Evolutionary conservation across 306 rosid species (phyloP), one percentile per base, ranked within the genome.

Genomic region (Sphenostylis stenocarpa): DNA sequence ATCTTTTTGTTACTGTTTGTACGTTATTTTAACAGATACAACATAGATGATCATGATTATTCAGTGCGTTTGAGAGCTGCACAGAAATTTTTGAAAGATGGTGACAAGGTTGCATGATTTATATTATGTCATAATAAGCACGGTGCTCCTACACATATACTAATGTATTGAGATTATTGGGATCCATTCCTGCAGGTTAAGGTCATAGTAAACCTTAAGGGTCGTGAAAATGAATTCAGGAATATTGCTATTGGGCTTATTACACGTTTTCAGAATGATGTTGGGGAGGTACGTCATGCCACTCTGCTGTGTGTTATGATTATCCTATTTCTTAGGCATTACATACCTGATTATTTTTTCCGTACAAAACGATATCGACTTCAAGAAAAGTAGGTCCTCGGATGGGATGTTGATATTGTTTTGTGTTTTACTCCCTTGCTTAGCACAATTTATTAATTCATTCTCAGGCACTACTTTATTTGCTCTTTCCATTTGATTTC

Each of bases 21-120:
- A 53, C 71, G 44, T 41, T 79, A 23, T 76, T 77, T 80, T 56
- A 43, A 58, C 96, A 91, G 99, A 87, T 96, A 88, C 86, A 96
- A 90, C 86, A 96, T 96, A 51, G 99, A 96, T 75, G 91, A 91
- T 67, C 99, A 96, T 86, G 99, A 96, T 85, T 96, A 96, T 77
- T 84, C 98, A 20, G 96, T 96, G 41, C 99, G 99, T 69, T 90
- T 96, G 93, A 96, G 52, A 91, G 93, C 99, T 85, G 99, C 99
- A 21, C 83, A 12, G 86, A 96, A 89, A 85, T 96, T 96, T 83
- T 84, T 96, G 88, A 87, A 84, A 51, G 98, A 89, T 80, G 99
- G 99, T 6, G 99, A 96, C 84, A 96, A 93, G 99, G 99, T 95
- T 85, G 16, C 79, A 49, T 62, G 19, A 31, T 68, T 34, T 78